Evolutionary conservation across 2,329 filamentous ascomycete species (phyloP).

Genomic region (Diplodia corticola): DNA sequence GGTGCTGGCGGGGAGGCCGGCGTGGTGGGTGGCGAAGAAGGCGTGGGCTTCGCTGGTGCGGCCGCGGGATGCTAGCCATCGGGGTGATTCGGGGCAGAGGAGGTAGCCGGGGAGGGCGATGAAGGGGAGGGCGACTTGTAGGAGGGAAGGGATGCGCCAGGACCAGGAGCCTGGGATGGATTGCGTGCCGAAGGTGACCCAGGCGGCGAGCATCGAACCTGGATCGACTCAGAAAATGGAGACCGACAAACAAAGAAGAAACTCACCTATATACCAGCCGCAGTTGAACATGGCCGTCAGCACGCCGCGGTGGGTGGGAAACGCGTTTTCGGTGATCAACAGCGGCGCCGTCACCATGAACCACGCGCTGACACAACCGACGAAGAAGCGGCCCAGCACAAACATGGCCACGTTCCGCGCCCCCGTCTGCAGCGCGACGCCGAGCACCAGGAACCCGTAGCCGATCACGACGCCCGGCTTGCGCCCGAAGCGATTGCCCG

Average conservation of each 20-base stretch:
- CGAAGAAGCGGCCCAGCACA: background rate
- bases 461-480: background rate
- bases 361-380: background rate
- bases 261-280: constrained; percentile 1
- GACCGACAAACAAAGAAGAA: no score
- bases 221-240: no score
- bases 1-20: no score
- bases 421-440: background rate
- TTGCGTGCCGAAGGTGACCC: constrained; percentile 48
- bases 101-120: constrained; percentile 46
- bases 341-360: background rate
- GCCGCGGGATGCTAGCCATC: constrained; percentile 56
- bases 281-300: background rate
- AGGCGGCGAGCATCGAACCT: constrained; percentile 47
- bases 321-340: background rate
- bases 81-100: constrained; percentile 56
- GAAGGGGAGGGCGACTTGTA: constrained; percentile 52
- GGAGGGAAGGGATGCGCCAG: constrained; percentile 34
- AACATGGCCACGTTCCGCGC: background rate
- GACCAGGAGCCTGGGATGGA: constrained; percentile 45
- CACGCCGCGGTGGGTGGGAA: background rate
- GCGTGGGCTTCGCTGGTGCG: background rate
- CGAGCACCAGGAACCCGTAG: background rate
- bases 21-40: background rate
- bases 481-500: background rate